These are phyloP conservation scores for Talaromyces wortmannii DNA, from an alignment of 495 filamentous ascomycete genomes.

Conservation along the genomic window DNA sequence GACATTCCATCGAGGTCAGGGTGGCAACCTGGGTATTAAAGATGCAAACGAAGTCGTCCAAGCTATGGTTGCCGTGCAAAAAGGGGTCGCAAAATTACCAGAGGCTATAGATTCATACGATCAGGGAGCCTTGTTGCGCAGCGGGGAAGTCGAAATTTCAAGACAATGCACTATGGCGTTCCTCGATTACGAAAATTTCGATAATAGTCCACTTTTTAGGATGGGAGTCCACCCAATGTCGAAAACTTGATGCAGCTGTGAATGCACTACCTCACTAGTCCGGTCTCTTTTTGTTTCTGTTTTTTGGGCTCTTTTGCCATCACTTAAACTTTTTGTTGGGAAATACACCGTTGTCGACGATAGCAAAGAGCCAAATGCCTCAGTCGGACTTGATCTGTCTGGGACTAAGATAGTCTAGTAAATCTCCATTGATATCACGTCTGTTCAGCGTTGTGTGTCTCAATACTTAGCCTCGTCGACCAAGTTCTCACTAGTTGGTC, in stretches of 20 bases:
- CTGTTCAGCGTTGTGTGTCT: no score
- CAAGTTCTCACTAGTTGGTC: no score
- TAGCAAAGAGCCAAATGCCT: no score
- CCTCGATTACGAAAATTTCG: not conserved
- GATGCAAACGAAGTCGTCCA: slow-evolving; percentile 21
- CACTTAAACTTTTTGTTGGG: no score
- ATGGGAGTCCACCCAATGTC: not conserved
- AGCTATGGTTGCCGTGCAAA: not conserved
- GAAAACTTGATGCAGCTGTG: not conserved
- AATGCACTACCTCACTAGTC: no score
- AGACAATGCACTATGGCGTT: slow-evolving; percentile 2
- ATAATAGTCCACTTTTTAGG: not conserved
- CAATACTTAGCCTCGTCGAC: no score
- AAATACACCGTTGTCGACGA: no score
- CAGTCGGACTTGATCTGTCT: no score
- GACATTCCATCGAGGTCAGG: slow-evolving; percentile 32
- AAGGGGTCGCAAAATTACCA: not conserved
- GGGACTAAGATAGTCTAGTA: no score
- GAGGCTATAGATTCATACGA: not conserved
- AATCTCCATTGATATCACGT: no score
- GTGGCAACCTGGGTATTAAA: slow-evolving; percentile 37
- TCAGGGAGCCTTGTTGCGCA: not conserved
- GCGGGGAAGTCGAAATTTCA: slow-evolving; percentile 3
- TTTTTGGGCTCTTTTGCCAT: no score
- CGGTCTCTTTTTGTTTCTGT: no score